Evolutionary conservation across 2,329 filamentous ascomycete genomes (phyloP).

Genomic region (Phoma sp.): DNA sequence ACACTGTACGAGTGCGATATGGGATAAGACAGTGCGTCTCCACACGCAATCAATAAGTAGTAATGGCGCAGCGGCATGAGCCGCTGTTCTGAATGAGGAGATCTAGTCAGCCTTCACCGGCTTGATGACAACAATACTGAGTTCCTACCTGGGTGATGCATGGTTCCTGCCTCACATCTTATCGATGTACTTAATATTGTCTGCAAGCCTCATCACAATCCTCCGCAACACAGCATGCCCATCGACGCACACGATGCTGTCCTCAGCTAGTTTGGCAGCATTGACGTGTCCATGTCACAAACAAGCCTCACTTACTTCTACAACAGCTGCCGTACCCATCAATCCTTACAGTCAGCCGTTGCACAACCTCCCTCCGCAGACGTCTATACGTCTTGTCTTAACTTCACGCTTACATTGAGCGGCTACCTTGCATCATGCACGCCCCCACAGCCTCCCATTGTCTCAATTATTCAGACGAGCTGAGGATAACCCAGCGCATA

Average conservation of each 20-base stretch:
- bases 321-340: conserved; percentile 10
- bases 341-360: conserved; percentile 4
- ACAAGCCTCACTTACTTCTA: background rate
- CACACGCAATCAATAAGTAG: conserved; percentile 29
- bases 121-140: conserved; percentile 6
- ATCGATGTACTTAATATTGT: background rate
- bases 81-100: conserved; percentile 25
- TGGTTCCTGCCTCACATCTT: background rate
- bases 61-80: conserved; percentile 22
- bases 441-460: background rate
- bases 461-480: background rate
- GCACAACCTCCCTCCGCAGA: background rate
- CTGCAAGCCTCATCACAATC: conserved; percentile 14
- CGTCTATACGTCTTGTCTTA: conserved; percentile 3
- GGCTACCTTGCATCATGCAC: conserved; percentile 11
- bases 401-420: no score
- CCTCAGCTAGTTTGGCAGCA: conserved; percentile 12
- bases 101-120: conserved; percentile 16
- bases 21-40: conserved; percentile 26
- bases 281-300: conserved; percentile 9
- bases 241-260: conserved; percentile 3
- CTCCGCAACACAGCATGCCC: conserved; percentile 3
- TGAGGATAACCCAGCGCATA: background rate
- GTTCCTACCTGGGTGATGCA: background rate
- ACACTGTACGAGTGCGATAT: conserved; percentile 39